A percentile compares a stretch with the other conserved stretches of the same genome.
Conservation (phyloP, 495 filamentous ascomycete species). For the Baudoinia panamericana region DNA sequence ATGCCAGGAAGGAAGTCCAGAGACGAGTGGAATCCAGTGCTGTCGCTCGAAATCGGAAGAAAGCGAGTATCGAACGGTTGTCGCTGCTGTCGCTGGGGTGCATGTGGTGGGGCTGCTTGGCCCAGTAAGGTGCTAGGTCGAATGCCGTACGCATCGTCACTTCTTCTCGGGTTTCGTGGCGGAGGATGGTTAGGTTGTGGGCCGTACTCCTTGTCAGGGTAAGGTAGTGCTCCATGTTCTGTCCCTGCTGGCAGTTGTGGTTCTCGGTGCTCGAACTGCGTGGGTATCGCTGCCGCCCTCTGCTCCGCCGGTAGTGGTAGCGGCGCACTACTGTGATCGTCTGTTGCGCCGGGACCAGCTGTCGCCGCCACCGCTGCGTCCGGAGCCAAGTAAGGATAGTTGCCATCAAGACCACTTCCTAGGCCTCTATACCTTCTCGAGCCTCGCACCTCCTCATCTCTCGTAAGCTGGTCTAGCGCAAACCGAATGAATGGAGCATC, state of each 20-base stretch:
- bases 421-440: conserved; percentile 11
- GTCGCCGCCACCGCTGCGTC: conserved; percentile 1
- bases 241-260: background rate
- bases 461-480: conserved; percentile 59
- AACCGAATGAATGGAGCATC: conserved; percentile 60
- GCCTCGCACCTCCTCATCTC: conserved; percentile 43
- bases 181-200: background rate
- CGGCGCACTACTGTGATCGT: background rate
- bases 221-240: background rate
- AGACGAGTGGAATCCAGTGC: conserved; percentile 30
- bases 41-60: conserved; percentile 32
- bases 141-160: too few species aligned
- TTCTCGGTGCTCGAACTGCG: background rate
- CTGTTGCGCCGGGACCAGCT: too few species aligned
- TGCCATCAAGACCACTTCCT: conserved; percentile 6
- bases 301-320: too few species aligned
- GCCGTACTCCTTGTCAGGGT: background rate
- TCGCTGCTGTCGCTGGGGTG: background rate
- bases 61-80: conserved; percentile 33
- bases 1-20: conserved; percentile 54
- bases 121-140: background rate
- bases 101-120: background rate
- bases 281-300: too few species aligned
- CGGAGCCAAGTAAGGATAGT: conserved; percentile 7
- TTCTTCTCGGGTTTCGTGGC: background rate